Evolutionary conservation across 306 rosid species (phyloP).

Genomic region (Prunus fruticosa): DNA sequence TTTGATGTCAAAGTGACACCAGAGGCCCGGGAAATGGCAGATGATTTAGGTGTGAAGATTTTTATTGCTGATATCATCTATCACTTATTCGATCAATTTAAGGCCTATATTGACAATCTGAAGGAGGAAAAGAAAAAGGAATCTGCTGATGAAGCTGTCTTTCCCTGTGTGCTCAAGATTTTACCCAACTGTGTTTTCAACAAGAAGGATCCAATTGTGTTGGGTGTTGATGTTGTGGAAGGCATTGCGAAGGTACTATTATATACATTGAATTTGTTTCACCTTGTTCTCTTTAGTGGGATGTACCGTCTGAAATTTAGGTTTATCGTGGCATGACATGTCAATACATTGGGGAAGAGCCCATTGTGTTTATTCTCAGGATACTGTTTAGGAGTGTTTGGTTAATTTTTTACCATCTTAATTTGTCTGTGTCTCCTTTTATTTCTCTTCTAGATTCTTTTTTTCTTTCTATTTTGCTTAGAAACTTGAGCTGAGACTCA

Average conservation of each 20-base stretch:
- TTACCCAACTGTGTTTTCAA: slow-evolving; percentile 84
- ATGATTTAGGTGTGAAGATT: slow-evolving; percentile 77
- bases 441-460: neutral
- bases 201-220: slow-evolving; percentile 95
- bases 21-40: slow-evolving; percentile 90
- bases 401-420: neutral
- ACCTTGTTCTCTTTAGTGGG: neutral
- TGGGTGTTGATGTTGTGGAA: slow-evolving; percentile 92
- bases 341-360: neutral
- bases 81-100: slow-evolving; percentile 87
- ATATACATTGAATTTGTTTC: neutral
- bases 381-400: neutral
- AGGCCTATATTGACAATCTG: slow-evolving; percentile 81
- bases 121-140: slow-evolving; percentile 95
- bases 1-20: slow-evolving; percentile 97
- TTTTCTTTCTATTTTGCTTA: too few species aligned
- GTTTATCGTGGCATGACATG: neutral
- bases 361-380: neutral
- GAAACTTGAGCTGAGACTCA: too few species aligned
- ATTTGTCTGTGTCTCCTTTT: neutral
- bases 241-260: slow-evolving; percentile 80
- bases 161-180: slow-evolving; percentile 80
- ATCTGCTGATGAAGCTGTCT: slow-evolving; percentile 90
- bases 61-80: slow-evolving; percentile 93
- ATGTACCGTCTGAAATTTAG: slow-evolving; percentile 8